phyloP scores from a whole-genome alignment of 1,284 basidiomycete genomes.

The Marasmius fiardii region DNA sequence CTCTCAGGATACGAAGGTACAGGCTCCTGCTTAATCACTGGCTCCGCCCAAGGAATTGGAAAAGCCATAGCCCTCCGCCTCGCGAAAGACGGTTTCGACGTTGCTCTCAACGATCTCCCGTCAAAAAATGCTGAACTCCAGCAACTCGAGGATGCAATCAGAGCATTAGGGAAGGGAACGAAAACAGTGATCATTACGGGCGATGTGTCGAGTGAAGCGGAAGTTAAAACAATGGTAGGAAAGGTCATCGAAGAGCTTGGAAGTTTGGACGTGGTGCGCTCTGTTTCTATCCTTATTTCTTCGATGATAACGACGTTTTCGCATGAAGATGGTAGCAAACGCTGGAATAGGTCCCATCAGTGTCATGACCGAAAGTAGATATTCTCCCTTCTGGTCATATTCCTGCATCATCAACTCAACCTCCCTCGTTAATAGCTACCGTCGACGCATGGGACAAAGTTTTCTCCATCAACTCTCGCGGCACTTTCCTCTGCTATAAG shows the following conservation, averaged over 20 bases:
- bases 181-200: conserved; percentile 14
- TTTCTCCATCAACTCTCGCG: conserved; percentile 14
- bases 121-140: conserved; percentile 13
- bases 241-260: conserved; percentile 21
- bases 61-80: conserved; percentile 39
- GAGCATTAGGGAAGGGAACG: neutral
- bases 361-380: conserved; percentile 16
- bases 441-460: conserved; percentile 16
- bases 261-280: conserved; percentile 25
- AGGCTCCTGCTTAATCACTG: too few relatives aligned
- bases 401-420: neutral
- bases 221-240: conserved; percentile 23
- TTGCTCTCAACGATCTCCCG: conserved; percentile 19
- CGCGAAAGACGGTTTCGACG: conserved; percentile 18
- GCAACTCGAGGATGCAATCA: conserved; percentile 10
- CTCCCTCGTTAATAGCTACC: conserved; percentile 9
- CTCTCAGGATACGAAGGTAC: too few relatives aligned
- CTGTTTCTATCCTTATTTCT: neutral
- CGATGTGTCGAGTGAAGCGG: conserved; percentile 24
- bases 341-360: conserved; percentile 16
- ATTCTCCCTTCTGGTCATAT: neutral
- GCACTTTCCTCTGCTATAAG: conserved; percentile 25
- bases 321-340: conserved; percentile 24
- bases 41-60: conserved; percentile 34
- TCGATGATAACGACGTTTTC: neutral